Base-by-base conservation (phyloP, 768 basidiomycete genomes). In the Cyclocybe cylindracea region DNA sequence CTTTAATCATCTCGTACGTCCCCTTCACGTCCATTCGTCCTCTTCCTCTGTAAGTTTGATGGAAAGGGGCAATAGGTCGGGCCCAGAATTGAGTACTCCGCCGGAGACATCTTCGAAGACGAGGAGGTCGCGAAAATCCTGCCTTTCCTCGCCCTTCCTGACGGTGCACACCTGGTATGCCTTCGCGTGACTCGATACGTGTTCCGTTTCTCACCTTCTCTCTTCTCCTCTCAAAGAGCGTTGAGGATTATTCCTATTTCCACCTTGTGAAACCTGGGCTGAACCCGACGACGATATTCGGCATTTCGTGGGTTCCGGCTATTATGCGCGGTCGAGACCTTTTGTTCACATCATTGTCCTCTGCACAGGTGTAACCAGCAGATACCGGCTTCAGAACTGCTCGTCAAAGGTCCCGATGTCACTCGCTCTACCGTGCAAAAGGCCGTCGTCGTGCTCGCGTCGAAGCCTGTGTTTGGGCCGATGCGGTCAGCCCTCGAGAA, bases 381-480 rank as follows among this genome's bases (percentile, higher is more conserved):
- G 74, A 93, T 99, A 33, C 75, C 91, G 8, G 77, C 94, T 2
- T 79, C 87, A 0, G 78, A 85, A 18, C 78, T 99, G 29, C 74
- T 93, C 4, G 86, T 89, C 42, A 89, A 87, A 63, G 80, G 84
- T 36, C 75, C 82, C 2, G 95, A 97, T 56, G 91, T 98, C 13
- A 98, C 97, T 4, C 85, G 97, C 11, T 93, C 90, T 4, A 98
- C 88, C 7, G 97, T 99, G 0, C 97, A 99, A 69, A 99, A 98
- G 66, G 95, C 97, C 0, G 91, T 99, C 3, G 93, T 98, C 0
- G 91, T 99, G 2, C 76, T 99, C 34, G 94, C 93, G 3, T 83
- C 87, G 10, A 90, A 91, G 63, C 93, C 94, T 0, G 82, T 95
- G 2, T 96, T 96, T 62, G 97, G 97, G 10, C 93, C 94, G 8